Base-by-base conservation (phyloP, 1,284 basidiomycete species). In the Leccinum discolor region DNA sequence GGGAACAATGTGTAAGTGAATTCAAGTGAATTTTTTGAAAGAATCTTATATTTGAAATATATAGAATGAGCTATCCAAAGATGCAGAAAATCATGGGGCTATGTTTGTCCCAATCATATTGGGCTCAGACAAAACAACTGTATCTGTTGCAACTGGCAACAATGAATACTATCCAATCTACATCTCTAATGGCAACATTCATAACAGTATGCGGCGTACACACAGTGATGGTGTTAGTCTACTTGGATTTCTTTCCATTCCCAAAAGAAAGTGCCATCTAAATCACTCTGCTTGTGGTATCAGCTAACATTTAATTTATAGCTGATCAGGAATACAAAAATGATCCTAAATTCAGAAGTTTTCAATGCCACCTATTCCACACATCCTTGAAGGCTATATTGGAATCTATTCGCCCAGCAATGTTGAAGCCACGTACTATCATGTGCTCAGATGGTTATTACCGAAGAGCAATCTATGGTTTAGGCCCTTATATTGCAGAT, bases 81-180 rank as follows among this genome's bases (percentile, higher is more conserved):
- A 59, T 8, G 8, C 6, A 5, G 35, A 21, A 40, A 59, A 21
- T 21, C 35, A 59, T 59, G 14, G 58, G 35, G 11, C 58, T 1
- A 59, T 23, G 5, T 66, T 69, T 4, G 32, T 68, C 1, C 67
- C 23, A 0, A 14, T 69, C 1, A 42, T 68, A 2, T 35, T 68
- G 2, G 64, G 60, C 8, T 63, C 61, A 7, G 44, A 68, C 47
- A 68, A 69, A 21, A 68, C 50, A 2, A 68, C 60, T 0, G 47
- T 67, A 0, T 62, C 62, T 21, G 60, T 68, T 0, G 26, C 29
- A 4, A 68, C 67, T 5, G 62, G 67, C 0, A 35, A 69, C 1
- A 54, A 63, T 1, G 8, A 66, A 18, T 59, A 59, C 5, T 59
- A 21, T 11, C 58, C 58, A 26, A 10, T 59, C 5, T 58, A 58